Evolutionary conservation across 805 yeast genomes (phyloP), one percentile per base, ranked within the genome.

Genomic region (Metschnikowia proteae): DNA sequence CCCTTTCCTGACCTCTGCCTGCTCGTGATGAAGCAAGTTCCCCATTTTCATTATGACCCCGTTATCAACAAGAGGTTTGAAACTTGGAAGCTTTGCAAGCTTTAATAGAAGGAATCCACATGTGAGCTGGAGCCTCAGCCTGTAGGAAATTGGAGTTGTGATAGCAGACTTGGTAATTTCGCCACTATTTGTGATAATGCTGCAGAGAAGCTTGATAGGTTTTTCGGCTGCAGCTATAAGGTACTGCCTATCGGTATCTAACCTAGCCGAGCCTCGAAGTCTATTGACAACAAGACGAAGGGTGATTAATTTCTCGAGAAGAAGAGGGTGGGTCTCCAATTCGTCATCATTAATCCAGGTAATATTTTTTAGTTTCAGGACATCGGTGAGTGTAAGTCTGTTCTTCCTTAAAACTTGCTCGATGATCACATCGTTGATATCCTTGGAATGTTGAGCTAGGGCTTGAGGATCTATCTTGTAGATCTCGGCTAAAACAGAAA

Each of bases 171-270:
- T 77, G 53, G 83, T 79, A 30, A 89, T 75, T 58, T 90, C 96
- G 28, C 96, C 96, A 39, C 86, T 86, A 60, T 84, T 84, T 1
- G 82, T 80, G 43, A 89, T 79, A 31, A 87, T 69, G 1, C 89
- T 80, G 31, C 80, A 71, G 29, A 89, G 71, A 27, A 89, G 66
- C 57, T 84, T 86, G 52, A 88, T 76, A 66, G 46, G 55, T 47
- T 74, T 71, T 3, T 57, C 66, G 2, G 75, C 65, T 2, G 75
- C 62, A 8, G 31, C 28, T 7, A 41, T 13, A 6, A 51, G 38
- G 6, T 39, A 53, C 11, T 37, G 23, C 22, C 49, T 50, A 5
- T 46, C 43, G 11, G 47, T 22, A 1, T 70, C 66, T 8, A 64
- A 68, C 3, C 72, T 74, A 0, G 67, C 66, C 2, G 65, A 59